These are phyloP conservation scores for Cyanidium caldarium DNA, from an alignment of 23 red algal species.

Conservation along the genomic window DNA sequence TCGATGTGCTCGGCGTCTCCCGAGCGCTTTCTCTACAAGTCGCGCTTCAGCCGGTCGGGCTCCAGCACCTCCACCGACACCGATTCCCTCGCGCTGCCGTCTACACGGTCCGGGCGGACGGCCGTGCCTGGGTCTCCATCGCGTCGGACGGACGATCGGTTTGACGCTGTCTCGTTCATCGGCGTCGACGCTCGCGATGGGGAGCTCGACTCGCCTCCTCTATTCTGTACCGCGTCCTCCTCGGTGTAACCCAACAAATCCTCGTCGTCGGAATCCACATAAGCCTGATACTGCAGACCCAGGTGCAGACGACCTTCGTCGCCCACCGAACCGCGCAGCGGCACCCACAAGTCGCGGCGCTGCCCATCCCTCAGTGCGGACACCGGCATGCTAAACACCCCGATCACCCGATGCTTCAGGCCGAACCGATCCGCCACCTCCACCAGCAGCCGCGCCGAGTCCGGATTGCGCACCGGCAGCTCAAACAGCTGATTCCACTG, in stretches of 20 bases:
- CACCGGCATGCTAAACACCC: slow-evolving; percentile 4
- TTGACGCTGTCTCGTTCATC: no score
- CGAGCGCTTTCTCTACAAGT: no score
- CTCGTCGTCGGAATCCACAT: slow-evolving; percentile 3
- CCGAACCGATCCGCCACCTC: slow-evolving; percentile 27
- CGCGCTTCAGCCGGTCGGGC: no score
- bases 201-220: no score
- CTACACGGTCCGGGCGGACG: no score
- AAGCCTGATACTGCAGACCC: slow-evolving; percentile 1
- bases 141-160: no score
- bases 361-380: slow-evolving; percentile 12
- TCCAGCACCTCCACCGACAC: no score
- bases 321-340: slow-evolving; percentile 13
- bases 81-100: no score
- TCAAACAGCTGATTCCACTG: slow-evolving; percentile 26
- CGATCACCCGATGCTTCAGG: slow-evolving; percentile 19
- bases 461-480: slow-evolving; percentile 18
- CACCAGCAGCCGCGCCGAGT: not conserved
- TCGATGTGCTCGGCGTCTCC: no score
- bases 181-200: no score
- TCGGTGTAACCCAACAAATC: slow-evolving; percentile 1
- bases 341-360: slow-evolving; percentile 13
- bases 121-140: no score
- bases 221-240: no score
- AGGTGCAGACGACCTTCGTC: slow-evolving; percentile 12